These are phyloP conservation scores for Alternaria arbusti DNA, from an alignment of 2,329 filamentous ascomycete genomes.

Conservation along the genomic window DNA sequence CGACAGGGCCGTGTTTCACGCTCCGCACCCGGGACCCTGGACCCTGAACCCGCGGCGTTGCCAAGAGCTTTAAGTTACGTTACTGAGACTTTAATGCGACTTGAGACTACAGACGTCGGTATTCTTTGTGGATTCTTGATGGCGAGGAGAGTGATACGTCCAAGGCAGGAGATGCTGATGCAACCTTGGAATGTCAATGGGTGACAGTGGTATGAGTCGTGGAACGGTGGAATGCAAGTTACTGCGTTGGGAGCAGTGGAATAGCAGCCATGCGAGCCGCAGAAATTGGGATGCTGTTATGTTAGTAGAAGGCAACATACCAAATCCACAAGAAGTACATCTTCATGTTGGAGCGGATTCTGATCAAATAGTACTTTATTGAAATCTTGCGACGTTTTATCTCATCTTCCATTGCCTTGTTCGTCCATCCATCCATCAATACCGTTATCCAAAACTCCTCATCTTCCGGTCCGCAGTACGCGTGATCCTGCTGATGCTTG, in stretches of 20 bases:
- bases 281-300: not conserved
- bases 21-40: constrained; percentile 12
- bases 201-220: not conserved
- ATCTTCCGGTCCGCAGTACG: constrained; percentile 12
- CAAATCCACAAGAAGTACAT: too few relatives aligned
- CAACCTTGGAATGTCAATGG: not conserved
- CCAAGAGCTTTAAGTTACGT: constrained; percentile 23
- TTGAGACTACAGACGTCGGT: constrained; percentile 5
- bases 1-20: constrained; percentile 13
- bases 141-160: not conserved
- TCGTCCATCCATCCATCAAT: not conserved
- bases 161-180: not conserved
- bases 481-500: constrained; percentile 11
- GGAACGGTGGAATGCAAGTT: not conserved
- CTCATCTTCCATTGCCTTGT: not conserved
- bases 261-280: too few relatives aligned
- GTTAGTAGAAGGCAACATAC: not conserved
- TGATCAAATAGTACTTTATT: constrained; percentile 13
- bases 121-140: not conserved
- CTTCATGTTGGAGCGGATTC: not conserved
- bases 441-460: constrained; percentile 6
- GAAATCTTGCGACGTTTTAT: not conserved
- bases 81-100: constrained; percentile 30
- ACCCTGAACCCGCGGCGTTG: not conserved
- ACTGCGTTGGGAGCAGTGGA: not conserved